Evolutionary conservation across 331 rosid species (phyloP), one percentile per base, ranked within the genome.

Genomic region (Telfairia occidentalis): DNA sequence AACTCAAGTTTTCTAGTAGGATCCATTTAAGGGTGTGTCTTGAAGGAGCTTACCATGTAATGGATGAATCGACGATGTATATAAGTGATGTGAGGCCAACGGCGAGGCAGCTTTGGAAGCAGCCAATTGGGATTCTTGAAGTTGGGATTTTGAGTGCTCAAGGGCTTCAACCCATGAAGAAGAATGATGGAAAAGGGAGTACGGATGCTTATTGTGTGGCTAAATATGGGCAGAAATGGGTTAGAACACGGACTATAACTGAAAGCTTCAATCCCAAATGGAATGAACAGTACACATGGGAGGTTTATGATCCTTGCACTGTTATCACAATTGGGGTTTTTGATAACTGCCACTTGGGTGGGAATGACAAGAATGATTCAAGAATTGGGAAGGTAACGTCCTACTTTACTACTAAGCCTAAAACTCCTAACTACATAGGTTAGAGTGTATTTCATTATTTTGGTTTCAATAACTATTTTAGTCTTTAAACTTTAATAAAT

Each of bases 231-330:
- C 89, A 78, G 78, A 87, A 87, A 74, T 87, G 91, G 91, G 91
- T 87, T 23, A 66, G 91, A 77, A 85, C 87, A 48, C 83, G 89
- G 46, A 85, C 91, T 21, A 76, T 85, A 42, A 77, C 76, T 0
- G 84, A 77, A 7, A 87, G 82, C 73, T 75, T 23, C 59, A 87
- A 24, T 49, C 90, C 90, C 5, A 84, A 80, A 71, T 86, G 90
- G 90, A 86, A 86, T 50, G 90, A 86, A 76, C 90, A 86, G 46
- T 87, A 87, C 57, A 87, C 87, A 9, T 87, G 88, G 90, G 90
- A 87, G 61, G 90, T 87, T 5, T 85, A 87, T 11, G 89, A 87
- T 53, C 91, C 91, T 52, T 83, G 91, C 81, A 85, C 89, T 0
- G 91, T 87, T 64, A 87, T 87, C 57, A 87, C 91, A 2, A 18